Evolutionary conservation across 2,329 filamentous ascomycete species (phyloP), one percentile per base, ranked within the genome.

Genomic region (Pseudopyricularia cyperi): DNA sequence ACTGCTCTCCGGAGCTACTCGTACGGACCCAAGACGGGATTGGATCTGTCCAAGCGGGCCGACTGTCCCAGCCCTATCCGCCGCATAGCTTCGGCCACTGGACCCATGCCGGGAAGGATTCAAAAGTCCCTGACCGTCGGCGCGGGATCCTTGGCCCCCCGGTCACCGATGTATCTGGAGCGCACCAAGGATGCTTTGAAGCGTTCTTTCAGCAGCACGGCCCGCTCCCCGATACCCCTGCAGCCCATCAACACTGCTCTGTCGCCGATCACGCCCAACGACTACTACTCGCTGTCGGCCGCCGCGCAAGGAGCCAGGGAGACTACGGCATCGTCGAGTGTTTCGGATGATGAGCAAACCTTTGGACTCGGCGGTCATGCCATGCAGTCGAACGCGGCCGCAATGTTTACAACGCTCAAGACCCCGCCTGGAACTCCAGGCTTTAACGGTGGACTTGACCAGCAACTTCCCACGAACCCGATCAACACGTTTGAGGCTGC

Each of bases 401-500:
- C 62, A 12, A 59, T 66, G 42, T 63, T 64, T 46, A 56, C 69
- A 19, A 71, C 71, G 17, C 63, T 77, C 48, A 73, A 74, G 57
- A 78, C 76, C 6, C 76, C 76, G 14, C 76, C 76, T 3, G 71
- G 69, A 4, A 79, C 76, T 1, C 76, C 76, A 0, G 74, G 73
- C 15, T 59, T 76, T 14, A 46, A 44, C 37, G 30, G 15, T 8
- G 35, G 14, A 8, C 28, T 37, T 7, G 52, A 35, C 39, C 8
- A 56, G 53, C 33, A 57, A 54, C 30, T 55, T 50, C 3, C 54
- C 52, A 63, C 71, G 44, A 67, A 68, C 50, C 64, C 65, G 49
- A 59, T 67, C n/a, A 67, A 70, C 53, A 68, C 68, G 9, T 59
- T 65, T 11, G 67, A 65, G 50, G 66, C 59, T 33, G 51, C 59